Base-by-base conservation (phyloP, 2,329 filamentous ascomycete species). In the Paracamarosporium sp. region DNA sequence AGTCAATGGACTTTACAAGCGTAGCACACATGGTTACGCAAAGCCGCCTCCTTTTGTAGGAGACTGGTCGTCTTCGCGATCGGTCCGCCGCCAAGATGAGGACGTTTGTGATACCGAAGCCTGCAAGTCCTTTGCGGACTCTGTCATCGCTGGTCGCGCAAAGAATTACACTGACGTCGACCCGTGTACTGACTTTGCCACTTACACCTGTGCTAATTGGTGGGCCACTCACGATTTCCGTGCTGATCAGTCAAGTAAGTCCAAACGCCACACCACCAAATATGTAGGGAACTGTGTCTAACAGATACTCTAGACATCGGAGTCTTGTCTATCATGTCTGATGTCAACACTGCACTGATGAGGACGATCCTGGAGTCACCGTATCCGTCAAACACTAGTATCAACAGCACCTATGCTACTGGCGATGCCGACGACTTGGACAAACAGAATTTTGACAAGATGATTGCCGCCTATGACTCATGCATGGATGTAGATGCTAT, bases 161-260 rank as follows among this genome's bases (percentile, higher is more conserved):
- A 33, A 43, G 13, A 78, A 86, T 53, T 87, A 88, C 71, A 78
- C 83, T 58, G 72, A 83, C 1, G 77, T 90, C 40, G 86, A 91
- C 68, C 85, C 88, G 0, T 91, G 88, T 65, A 82, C 79, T 11
- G 77, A 90, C 65, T 91, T 91, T 61, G 86, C 89, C 55, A 79
- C 86, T 66, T 82, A 86, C 56, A 85, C 86, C 28, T 90, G 88
- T 62, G 86, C 86, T 53, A 87, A 87, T 11, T 90, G 87, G 83
- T 79, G 82, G 53, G 79, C 84, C 17, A 80, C 78, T n/a, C 83
- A 90, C 74, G 86, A 89, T 65, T 82, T 90, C 60, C 83, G 87
- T 4, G 77, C 85, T 2, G 88, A 90, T 66, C 83, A 86, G 60
- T 76, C 36, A 86, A 89, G 69, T 82, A 81, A 55, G 83, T 83